Evolutionary conservation across 176 grass and related monocot species (phyloP).

Genomic region (Musa beccarii): DNA sequence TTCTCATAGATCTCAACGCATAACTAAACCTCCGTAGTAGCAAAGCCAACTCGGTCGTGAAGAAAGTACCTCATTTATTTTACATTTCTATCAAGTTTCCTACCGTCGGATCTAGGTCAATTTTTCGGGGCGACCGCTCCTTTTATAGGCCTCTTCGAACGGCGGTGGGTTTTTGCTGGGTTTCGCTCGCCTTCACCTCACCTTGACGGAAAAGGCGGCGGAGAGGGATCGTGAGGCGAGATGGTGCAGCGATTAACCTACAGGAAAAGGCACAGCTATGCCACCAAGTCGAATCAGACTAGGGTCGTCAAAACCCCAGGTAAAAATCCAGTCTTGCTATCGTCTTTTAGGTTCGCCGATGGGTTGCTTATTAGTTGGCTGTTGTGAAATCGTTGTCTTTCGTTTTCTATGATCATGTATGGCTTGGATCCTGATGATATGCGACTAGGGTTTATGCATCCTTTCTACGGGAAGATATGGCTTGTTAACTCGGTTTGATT

Average conservation of each 20-base stretch:
- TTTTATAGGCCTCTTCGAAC: background rate
- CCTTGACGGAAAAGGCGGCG: background rate
- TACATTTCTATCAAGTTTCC: background rate
- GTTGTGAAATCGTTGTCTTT: background rate
- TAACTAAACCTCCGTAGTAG: too few species aligned
- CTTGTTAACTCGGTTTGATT: background rate
- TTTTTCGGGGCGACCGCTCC: background rate
- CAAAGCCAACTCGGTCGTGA: too few species aligned
- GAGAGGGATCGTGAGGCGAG: background rate
- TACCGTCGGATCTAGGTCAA: conserved; percentile 6
- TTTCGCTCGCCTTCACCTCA: background rate
- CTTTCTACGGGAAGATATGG: too few species aligned
- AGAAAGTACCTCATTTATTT: too few species aligned
- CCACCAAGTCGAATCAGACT: conserved; percentile 74
- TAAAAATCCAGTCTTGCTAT: background rate
- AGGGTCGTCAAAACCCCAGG: conserved; percentile 69
- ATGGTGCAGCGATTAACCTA: conserved; percentile 89
- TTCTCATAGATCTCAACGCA: too few species aligned
- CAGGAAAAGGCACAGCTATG: conserved; percentile 65
- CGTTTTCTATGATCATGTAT: background rate
- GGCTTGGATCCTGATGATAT: background rate
- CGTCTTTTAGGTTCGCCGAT: too few species aligned
- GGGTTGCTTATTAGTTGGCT: background rate
- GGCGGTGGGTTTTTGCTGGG: background rate
- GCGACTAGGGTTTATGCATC: background rate